Evolutionary conservation across 75 land plant genomes (phyloP).

Genomic region (Pinus taeda): DNA sequence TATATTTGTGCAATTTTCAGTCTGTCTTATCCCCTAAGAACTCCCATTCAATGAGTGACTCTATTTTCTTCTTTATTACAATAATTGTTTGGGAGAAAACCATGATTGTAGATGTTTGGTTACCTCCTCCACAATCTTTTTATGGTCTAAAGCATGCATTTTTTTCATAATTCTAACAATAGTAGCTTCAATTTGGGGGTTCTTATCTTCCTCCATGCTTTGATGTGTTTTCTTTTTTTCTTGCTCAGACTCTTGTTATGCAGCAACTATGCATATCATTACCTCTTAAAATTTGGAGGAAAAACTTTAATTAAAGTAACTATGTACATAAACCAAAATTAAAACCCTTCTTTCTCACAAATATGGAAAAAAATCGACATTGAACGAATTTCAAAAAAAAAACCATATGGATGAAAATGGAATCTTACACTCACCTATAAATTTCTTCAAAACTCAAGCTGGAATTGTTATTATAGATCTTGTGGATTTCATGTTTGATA

Average conservation of each 20-base stretch:
- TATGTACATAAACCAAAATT: too few relatives aligned
- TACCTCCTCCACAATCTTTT: constrained; percentile 90
- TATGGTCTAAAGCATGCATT: constrained; percentile 80
- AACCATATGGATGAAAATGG: too few relatives aligned
- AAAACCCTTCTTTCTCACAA: too few relatives aligned
- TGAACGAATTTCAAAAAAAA: too few relatives aligned
- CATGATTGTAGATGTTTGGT: constrained; percentile 93
- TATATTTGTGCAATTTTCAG: constrained; percentile 84
- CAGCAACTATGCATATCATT: constrained; percentile 82
- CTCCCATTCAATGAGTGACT: constrained; percentile 94
- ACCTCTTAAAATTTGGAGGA: constrained; percentile 72
- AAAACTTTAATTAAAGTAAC: constrained; percentile 74
- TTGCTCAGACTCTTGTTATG: constrained; percentile 88
- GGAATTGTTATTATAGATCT: too few relatives aligned
- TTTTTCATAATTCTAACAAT: constrained; percentile 98
- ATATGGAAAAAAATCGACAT: too few relatives aligned
- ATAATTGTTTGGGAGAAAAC: constrained; percentile 78
- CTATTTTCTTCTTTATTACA: constrained; percentile 91
- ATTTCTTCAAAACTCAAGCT: too few relatives aligned
- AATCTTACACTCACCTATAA: too few relatives aligned
- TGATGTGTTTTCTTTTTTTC: constrained; percentile 96
- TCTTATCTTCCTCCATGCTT: constrained; percentile 95
- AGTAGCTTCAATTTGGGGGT: constrained; percentile 98
- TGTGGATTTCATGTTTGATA: too few relatives aligned
- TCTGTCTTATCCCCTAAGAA: constrained; percentile 89